Conservation (phyloP, 2,329 filamentous ascomycete species). For the Coniochaeta sp. region DNA sequence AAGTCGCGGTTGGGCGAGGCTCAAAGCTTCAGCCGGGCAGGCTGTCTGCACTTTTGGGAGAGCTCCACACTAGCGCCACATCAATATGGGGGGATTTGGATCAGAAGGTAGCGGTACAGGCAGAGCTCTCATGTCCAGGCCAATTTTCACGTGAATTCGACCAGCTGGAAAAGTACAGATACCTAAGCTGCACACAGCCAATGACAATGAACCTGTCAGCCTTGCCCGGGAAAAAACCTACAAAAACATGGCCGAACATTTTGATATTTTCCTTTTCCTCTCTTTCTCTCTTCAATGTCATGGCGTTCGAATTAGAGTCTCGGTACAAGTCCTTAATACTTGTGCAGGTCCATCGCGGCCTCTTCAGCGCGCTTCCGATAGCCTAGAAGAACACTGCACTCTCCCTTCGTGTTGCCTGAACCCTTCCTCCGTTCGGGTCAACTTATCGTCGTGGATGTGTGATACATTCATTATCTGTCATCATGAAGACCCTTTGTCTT, state of each 20-base stretch:
- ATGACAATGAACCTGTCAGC: background rate
- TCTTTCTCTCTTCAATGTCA: slow-evolving; percentile 62
- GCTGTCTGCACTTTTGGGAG: background rate
- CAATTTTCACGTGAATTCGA: too few relatives aligned
- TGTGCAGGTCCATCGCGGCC: slow-evolving; percentile 77
- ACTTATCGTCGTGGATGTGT: slow-evolving; percentile 27
- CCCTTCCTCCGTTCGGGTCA: slow-evolving; percentile 29
- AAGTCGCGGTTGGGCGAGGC: slow-evolving; percentile 3
- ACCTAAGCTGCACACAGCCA: background rate
- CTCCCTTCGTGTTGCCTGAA: slow-evolving; percentile 64
- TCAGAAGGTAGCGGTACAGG: background rate
- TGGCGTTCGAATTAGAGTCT: slow-evolving; percentile 99
- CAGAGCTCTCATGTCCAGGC: too few relatives aligned
- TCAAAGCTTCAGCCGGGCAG: background rate
- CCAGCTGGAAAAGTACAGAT: background rate
- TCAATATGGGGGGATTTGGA: background rate
- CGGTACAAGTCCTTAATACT: slow-evolving; percentile 87
- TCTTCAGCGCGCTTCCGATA: slow-evolving; percentile 93
- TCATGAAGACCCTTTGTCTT: slow-evolving; percentile 4
- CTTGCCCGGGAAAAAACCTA: background rate
- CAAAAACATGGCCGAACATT: background rate
- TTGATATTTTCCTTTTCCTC: slow-evolving; percentile 28
- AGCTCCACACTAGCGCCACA: background rate
- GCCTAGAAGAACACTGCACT: slow-evolving; percentile 76
- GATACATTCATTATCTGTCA: slow-evolving; percentile 24